Percentiles rank a stretch among this genome's conserved stretches.
These are phyloP conservation scores for Lodderomyces metapsilosis DNA, from an alignment of 1,139 yeast genomes.

Conservation along the genomic window DNA sequence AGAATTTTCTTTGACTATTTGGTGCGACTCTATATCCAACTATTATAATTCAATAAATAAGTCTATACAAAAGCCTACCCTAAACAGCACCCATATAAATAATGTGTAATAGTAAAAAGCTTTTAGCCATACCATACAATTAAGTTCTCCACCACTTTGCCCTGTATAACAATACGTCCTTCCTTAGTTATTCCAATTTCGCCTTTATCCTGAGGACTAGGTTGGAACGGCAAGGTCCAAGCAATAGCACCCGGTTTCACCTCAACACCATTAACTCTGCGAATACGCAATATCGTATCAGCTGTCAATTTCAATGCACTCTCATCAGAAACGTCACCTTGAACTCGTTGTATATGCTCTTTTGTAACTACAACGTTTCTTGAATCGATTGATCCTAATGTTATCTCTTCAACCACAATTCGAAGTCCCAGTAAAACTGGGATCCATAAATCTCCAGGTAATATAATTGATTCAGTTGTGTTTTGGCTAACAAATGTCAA, in stretches of 20 bases:
- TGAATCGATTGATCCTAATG: conserved; percentile 31
- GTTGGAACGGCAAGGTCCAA: conserved; percentile 32
- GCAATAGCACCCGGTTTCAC: conserved; percentile 21
- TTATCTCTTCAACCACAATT: conserved; percentile 37
- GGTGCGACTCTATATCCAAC: background rate
- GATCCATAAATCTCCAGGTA: conserved; percentile 32
- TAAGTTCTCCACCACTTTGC: conserved; percentile 36
- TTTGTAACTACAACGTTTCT: conserved; percentile 23
- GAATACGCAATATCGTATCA: conserved; percentile 24
- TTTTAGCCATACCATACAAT: conserved; percentile 23
- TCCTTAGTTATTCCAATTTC: conserved; percentile 21
- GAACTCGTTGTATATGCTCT: conserved; percentile 21
- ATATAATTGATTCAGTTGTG: background rate
- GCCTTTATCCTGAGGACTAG: conserved; percentile 12
- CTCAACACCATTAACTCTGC: conserved; percentile 35
- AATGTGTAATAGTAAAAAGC: background rate
- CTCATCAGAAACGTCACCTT: conserved; percentile 6
- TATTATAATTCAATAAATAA: background rate
- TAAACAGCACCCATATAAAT: background rate
- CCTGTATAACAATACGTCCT: conserved; percentile 32
- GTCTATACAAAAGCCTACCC: background rate
- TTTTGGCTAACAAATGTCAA: conserved; percentile 17
- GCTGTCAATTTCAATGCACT: conserved; percentile 8
- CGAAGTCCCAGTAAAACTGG: conserved; percentile 35
- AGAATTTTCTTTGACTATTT: background rate